phyloP scores from a whole-genome alignment of 192 early-diverging fungal genomes.

The Coemansia umbellata region DNA sequence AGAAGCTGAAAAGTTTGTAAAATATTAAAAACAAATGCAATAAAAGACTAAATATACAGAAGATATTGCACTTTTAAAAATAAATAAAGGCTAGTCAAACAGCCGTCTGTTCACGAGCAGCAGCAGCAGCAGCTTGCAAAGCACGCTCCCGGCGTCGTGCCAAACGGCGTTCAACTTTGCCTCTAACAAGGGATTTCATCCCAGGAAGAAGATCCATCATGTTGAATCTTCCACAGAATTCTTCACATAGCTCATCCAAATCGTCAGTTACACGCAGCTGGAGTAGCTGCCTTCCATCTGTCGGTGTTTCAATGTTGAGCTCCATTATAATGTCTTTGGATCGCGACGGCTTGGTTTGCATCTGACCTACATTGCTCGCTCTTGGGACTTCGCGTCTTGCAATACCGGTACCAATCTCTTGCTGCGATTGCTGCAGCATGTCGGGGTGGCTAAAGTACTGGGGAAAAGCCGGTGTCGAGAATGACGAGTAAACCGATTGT shows the following conservation, averaged over 20 bases:
- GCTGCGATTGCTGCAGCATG: slow-evolving; percentile 7
- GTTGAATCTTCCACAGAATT: slow-evolving; percentile 27
- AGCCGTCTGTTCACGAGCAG: not conserved
- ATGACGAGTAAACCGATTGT: slow-evolving; percentile 19
- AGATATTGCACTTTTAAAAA: slow-evolving; percentile 2
- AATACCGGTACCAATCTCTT: slow-evolving; percentile 20
- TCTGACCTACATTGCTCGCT: slow-evolving; percentile 12
- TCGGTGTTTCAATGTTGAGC: slow-evolving; percentile 47
- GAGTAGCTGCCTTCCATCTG: slow-evolving; percentile 33
- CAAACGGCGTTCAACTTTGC: slow-evolving; percentile 46
- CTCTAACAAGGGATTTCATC: slow-evolving; percentile 43
- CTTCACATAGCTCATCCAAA: slow-evolving; percentile 30
- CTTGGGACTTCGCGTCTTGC: slow-evolving; percentile 24
- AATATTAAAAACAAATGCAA: not conserved
- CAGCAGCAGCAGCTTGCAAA: slow-evolving; percentile 25
- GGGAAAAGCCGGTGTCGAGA: slow-evolving; percentile 42
- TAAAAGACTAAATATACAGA: not conserved
- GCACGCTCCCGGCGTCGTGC: slow-evolving; percentile 44
- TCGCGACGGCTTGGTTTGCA: slow-evolving; percentile 4
- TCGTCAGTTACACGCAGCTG: slow-evolving; percentile 37
- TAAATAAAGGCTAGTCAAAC: not conserved
- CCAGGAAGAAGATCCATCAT: slow-evolving; percentile 43
- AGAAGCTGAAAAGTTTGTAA: not conserved
- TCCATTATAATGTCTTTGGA: slow-evolving; percentile 45
- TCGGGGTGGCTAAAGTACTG: slow-evolving; percentile 37